Base-by-base conservation (phyloP, 2,329 filamentous ascomycete genomes). In the Xylaria sp. region DNA sequence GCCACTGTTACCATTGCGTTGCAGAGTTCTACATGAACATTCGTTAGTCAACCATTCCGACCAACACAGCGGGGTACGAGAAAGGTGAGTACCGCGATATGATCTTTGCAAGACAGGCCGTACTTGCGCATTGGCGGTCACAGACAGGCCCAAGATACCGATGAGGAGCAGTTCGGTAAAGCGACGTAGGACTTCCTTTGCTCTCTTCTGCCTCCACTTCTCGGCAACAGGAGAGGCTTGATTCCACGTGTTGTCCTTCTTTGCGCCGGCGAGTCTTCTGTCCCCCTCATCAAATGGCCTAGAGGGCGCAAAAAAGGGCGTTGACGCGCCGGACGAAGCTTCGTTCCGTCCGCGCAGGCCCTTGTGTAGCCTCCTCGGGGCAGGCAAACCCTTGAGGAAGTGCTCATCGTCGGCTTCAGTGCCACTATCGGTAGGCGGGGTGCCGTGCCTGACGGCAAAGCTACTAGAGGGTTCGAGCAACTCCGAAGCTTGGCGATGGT, bases 321-420 rank as follows among this genome's bases (percentile, higher is more conserved):
- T 87, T 1, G 84, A 83, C 3, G 79, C 72, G 6, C 83, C 83
- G 0, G 87, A 88, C 2, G 83, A 69, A 3, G 71, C 73, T 69
- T 83, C 87, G 67, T 85, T 82, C 60, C 75, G 77, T 60, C 85
- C 88, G 62, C 90, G 85, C 49, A 97, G 76, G 7, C 93, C 93
- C 77, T 97, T 97, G 73, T 90, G 89, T 31, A 87, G 82, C 63
- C 87, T 85, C n/a, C 84, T 89, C 2, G 93, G 91, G 2, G 93
- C 91, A 1, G 94, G 93, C 21, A 97, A 79, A 0, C 93, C 90
- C 74, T 90, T 95, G 58, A 97, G 81, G 68, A 94, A 89, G 65
- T 93, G 90, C 75, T 98, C 94, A 78, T 98, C 94, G 71, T 97
- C 94, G 38, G 94, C 94, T 74, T 98, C 94, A 17, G 93, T 96